Evolutionary conservation across 306 rosid species (phyloP), one percentile per base, ranked within the genome.

Genomic region (Malus orientalis): DNA sequence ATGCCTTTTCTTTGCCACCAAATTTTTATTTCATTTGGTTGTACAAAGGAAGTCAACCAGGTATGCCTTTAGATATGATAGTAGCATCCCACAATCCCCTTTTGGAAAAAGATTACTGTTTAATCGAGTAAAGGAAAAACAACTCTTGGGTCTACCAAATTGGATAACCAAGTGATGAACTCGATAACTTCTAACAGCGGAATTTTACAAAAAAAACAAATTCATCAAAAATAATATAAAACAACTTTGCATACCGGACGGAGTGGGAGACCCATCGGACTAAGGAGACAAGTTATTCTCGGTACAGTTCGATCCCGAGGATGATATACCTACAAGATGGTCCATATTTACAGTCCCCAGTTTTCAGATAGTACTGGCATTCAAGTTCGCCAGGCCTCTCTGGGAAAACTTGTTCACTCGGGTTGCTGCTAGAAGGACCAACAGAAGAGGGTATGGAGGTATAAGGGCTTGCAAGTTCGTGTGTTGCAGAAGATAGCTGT

Each of bases 321-420:
- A 83, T 93, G 98, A 84, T 93, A 81, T 42, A 93, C 62, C 98
- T 90, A 85, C 98, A 93, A 38, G 91, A 81, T 62, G 86, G 76
- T 69, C 98, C 96, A 76, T 74, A 93, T 84, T 93, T 93, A 80
- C 96, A 93, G 77, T 91, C 95, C 83, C 98, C 98, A 0, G 96
- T 93, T 88, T 85, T 93, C 71, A 93, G 72, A 73, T 84, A 93
- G 72, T 90, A 90, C 73, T 84, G 89, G 85, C 97, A 92, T 77
- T 90, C 92, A 53, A 89, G 89, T 81, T 92, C 91, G 9, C 97
- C 97, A 33, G 93, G 92, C 79, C 96, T 88, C 86, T 90, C 96
- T 32, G 97, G 97, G 88, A 88, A 92, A 27, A 73, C 59, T 65
- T 78, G 87, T 59, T 88, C 96, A 74, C 83, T 87, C 4, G 60